Base-by-base conservation (phyloP, 768 basidiomycete species). In the Russula sp. region DNA sequence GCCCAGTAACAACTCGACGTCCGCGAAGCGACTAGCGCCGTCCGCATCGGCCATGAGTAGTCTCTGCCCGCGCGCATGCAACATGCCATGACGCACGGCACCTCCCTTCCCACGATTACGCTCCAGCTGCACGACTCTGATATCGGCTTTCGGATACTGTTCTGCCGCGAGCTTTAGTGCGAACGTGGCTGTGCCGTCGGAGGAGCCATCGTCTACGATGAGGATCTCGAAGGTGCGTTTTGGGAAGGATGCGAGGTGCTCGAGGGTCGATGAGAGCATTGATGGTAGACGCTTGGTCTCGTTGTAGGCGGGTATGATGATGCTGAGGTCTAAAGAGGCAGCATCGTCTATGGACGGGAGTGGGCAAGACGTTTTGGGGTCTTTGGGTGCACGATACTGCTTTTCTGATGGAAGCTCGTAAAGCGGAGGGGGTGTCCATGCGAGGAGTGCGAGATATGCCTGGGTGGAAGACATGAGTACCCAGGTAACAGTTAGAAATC, bases 21-120 rank as follows among this genome's bases (percentile, higher is more conserved):
- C 95, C 51, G 84, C 80, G 70, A 98, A 94, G 53, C 86, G 81
- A 65, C 92, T 94, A 38, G 95, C 95, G 5, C 90, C 95, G 69
- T 98, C 95, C 9, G 95, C 95, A 71, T 98, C 95, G 49, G 88
- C 95, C 84, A 97, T 94, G 58, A 98, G 76, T 51, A 97, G 77
- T 11, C 91, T 78, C 68, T 80, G 76, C 8, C 95, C 95, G 4
- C 91, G 81, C 9, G 85, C 82, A 71, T 89, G 86, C 67, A 95
- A 73, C 84, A 95, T 91, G 40, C 95, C 94, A 75, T 97, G 95
- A 38, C 89, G 80, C 26, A 97, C 94, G 0, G 94, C 92, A 3
- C 94, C 95, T 22, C 95, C 95, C 72, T 98, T 98, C 1, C 94
- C 94, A 20, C 89, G 76, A 72, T 98, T 98, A 70, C 80, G 78